Conservation (phyloP, 345 rosid species). For the Citrus australasica region DNA sequence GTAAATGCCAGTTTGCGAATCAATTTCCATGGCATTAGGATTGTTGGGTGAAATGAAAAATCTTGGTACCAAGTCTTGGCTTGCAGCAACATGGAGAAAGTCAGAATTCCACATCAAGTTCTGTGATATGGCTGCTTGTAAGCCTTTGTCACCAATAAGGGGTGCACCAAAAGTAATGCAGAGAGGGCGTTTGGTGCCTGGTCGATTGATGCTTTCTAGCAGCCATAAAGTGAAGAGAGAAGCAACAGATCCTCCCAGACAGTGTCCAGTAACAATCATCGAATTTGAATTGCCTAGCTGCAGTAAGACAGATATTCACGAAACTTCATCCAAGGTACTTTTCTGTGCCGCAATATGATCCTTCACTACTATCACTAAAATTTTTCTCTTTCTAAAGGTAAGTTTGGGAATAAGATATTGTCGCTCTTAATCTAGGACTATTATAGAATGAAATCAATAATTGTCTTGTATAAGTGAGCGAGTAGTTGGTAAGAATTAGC, state of each 20-base stretch:
- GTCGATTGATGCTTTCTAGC: slow-evolving; percentile 28
- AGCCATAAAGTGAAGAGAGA: slow-evolving; percentile 67
- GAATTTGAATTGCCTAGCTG: background rate
- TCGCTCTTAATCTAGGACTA: background rate
- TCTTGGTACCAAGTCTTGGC: slow-evolving; percentile 34
- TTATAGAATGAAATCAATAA: background rate
- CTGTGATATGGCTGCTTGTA: slow-evolving; percentile 33
- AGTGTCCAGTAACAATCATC: slow-evolving; percentile 52
- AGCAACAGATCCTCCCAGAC: slow-evolving; percentile 67
- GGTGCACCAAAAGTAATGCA: slow-evolving; percentile 80
- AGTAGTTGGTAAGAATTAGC: background rate
- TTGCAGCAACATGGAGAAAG: slow-evolving; percentile 51
- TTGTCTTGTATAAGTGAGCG: background rate
- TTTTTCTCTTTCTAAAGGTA: background rate
- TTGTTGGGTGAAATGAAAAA: slow-evolving; percentile 7
- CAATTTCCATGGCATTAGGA: background rate
- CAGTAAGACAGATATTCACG: background rate
- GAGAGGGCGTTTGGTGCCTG: slow-evolving; percentile 29
- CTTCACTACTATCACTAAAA: background rate
- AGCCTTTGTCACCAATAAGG: slow-evolving; percentile 34
- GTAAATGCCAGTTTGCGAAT: slow-evolving; percentile 14
- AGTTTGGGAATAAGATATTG: background rate
- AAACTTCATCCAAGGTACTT: background rate
- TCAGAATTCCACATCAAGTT: slow-evolving; percentile 40
- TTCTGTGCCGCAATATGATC: background rate